These are phyloP conservation scores for Penicillium freii DNA, from an alignment of 2,329 filamentous ascomycete species.

Conservation along the genomic window DNA sequence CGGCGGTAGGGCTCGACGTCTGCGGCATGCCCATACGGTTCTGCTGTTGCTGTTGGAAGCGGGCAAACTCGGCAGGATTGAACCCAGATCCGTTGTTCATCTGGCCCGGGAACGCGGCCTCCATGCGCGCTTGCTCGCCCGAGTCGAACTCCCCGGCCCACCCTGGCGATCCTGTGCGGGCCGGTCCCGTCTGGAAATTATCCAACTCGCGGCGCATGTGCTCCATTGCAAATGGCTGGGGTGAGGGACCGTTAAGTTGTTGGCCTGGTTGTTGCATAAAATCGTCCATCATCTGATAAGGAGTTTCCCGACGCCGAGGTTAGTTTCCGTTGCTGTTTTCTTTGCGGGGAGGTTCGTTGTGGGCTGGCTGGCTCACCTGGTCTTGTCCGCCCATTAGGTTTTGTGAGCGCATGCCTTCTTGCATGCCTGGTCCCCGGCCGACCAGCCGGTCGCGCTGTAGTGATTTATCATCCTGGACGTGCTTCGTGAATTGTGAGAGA, in stretches of 20 bases:
- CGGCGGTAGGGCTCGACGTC: slow-evolving; percentile 58
- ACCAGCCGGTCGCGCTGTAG: slow-evolving; percentile 86
- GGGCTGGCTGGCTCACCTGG: slow-evolving; percentile 51
- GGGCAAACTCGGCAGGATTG: slow-evolving; percentile 79
- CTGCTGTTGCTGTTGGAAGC: slow-evolving; percentile 79
- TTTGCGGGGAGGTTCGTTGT: background rate
- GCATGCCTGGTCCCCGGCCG: slow-evolving; percentile 67
- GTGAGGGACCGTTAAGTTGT: slow-evolving; percentile 52
- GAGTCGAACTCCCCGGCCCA: slow-evolving; percentile 66
- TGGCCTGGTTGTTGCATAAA: slow-evolving; percentile 78
- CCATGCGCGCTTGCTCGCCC: slow-evolving; percentile 66
- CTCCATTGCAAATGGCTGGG: slow-evolving; percentile 63
- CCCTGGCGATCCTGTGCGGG: slow-evolving; percentile 54
- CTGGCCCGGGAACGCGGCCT: slow-evolving; percentile 64
- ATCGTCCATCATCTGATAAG: slow-evolving; percentile 78
- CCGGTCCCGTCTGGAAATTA: slow-evolving; percentile 48
- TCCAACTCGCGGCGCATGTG: slow-evolving; percentile 64
- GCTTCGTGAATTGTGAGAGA: slow-evolving; percentile 94
- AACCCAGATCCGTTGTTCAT: slow-evolving; percentile 59
- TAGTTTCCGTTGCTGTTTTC: slow-evolving; percentile 5
- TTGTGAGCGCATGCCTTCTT: slow-evolving; percentile 75
- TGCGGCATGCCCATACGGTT: slow-evolving; percentile 58
- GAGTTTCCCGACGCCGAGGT: slow-evolving; percentile 28
- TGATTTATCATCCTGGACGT: slow-evolving; percentile 93
- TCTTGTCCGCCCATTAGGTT: slow-evolving; percentile 70